phyloP scores from a whole-genome alignment of 2,329 filamentous ascomycete species.

The Mycosphaerella sp. region DNA sequence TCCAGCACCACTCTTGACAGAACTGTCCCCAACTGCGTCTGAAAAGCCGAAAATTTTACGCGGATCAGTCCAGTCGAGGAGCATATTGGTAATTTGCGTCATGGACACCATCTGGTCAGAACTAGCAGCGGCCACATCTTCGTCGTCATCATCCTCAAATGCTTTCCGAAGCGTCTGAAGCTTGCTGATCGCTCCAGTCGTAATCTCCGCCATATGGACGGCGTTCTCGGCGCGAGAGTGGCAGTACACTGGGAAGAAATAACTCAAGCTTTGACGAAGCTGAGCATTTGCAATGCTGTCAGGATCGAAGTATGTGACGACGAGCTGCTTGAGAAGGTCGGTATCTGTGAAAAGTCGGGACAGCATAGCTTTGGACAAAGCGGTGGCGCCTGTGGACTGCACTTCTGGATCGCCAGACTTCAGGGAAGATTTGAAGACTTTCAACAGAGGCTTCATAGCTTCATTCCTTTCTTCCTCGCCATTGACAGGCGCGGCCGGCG shows the following conservation, averaged over 20 bases:
- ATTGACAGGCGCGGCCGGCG: slow-evolving; percentile 33
- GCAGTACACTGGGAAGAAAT: slow-evolving; percentile 92
- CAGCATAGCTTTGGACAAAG: slow-evolving; percentile 79
- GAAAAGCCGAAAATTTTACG: slow-evolving; percentile 55
- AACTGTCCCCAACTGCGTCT: slow-evolving; percentile 20
- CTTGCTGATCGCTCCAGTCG: slow-evolving; percentile 66
- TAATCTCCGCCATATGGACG: slow-evolving; percentile 67
- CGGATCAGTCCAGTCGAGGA: slow-evolving; percentile 94
- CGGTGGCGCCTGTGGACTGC: slow-evolving; percentile 72
- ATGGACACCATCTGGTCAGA: slow-evolving; percentile 63
- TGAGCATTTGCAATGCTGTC: slow-evolving; percentile 72
- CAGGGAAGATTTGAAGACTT: slow-evolving; percentile 77
- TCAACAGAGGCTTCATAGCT: slow-evolving; percentile 60
- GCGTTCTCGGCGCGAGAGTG: slow-evolving; percentile 80
- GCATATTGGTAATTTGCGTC: slow-evolving; percentile 68
- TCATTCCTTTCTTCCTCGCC: slow-evolving; percentile 26
- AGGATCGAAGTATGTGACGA: slow-evolving; percentile 82
- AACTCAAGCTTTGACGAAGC: slow-evolving; percentile 78
- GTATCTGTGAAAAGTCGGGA: slow-evolving; percentile 67
- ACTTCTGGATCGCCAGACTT: slow-evolving; percentile 66
- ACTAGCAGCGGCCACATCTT: slow-evolving; percentile 64
- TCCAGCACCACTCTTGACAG: slow-evolving; percentile 18
- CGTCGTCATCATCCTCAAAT: slow-evolving; percentile 43
- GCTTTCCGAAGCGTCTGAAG: slow-evolving; percentile 43
- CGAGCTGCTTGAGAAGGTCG: slow-evolving; percentile 72